phyloP scores from a whole-genome alignment of 2,329 filamentous ascomycete species.

The Aschersonia sp. region DNA sequence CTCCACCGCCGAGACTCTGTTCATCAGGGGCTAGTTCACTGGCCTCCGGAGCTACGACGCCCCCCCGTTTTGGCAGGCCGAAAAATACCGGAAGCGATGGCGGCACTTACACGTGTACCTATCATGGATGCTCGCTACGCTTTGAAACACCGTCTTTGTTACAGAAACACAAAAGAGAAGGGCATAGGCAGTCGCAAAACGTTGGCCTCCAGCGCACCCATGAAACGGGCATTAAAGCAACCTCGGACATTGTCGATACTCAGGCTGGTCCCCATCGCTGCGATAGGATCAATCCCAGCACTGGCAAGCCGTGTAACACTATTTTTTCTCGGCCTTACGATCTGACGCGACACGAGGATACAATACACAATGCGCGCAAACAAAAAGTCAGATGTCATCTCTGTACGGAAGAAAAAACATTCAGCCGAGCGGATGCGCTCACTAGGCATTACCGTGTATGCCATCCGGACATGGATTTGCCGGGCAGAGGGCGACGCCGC shows the following conservation, averaged over 20 bases:
- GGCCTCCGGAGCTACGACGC: constrained; percentile 19
- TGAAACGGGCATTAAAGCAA: constrained; percentile 20
- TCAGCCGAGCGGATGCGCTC: constrained; percentile 86
- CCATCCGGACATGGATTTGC: constrained; percentile 74
- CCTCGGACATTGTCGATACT: constrained; percentile 54
- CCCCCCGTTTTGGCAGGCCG: constrained; percentile 33
- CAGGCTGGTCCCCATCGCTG: constrained; percentile 91
- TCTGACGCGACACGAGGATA: constrained; percentile 89
- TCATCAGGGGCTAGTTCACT: constrained; percentile 30
- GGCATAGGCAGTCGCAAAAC: constrained; percentile 61
- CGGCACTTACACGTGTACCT: constrained; percentile 92
- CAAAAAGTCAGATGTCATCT: constrained; percentile 86
- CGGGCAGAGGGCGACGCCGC: constrained; percentile 41
- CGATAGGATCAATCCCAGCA: constrained; percentile 85
- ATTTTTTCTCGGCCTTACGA: constrained; percentile 94
- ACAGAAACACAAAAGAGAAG: constrained; percentile 92
- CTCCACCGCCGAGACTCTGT: constrained; percentile 22
- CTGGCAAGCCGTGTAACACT: constrained; percentile 86
- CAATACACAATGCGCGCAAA: constrained; percentile 89
- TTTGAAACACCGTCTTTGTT: constrained; percentile 79
- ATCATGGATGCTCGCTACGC: constrained; percentile 74
- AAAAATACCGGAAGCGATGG: constrained; percentile 54
- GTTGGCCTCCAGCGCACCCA: constrained; percentile 12
- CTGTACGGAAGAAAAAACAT: constrained; percentile 93
- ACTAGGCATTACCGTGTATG: constrained; percentile 91